These are phyloP conservation scores for Fusarium annulatum DNA, from an alignment of 2,329 filamentous ascomycete genomes.

Conservation along the genomic window DNA sequence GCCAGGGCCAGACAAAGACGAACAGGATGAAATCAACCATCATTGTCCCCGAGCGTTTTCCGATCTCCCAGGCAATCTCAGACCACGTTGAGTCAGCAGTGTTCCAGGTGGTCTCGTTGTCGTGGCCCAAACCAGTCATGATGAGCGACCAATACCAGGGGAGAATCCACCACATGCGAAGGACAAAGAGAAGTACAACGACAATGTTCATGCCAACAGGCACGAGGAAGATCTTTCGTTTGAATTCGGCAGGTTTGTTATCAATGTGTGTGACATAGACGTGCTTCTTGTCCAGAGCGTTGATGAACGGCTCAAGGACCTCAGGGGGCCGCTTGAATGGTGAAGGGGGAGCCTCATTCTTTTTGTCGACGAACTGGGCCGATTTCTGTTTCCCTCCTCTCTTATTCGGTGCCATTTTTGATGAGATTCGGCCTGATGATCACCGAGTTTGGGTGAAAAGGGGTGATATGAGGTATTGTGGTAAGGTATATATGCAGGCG, in stretches of 20 bases:
- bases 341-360: constrained; percentile 58
- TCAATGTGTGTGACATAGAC: constrained; percentile 91
- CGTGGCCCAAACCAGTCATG: constrained; percentile 71
- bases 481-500: constrained; percentile 9
- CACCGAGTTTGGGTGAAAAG: constrained; percentile 1
- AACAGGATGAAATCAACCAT: constrained; percentile 78
- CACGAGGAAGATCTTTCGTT: constrained; percentile 84
- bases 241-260: constrained; percentile 73
- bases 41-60: constrained; percentile 72
- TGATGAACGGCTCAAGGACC: constrained; percentile 73
- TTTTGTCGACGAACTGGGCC: constrained; percentile 39
- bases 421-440: not conserved
- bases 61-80: constrained; percentile 66
- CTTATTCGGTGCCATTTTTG: constrained; percentile 51
- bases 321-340: constrained; percentile 77
- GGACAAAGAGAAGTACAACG: constrained; percentile 72
- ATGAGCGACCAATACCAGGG: constrained; percentile 80
- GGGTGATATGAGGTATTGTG: constrained; percentile 3
- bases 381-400: constrained; percentile 48
- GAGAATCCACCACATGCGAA: constrained; percentile 74
- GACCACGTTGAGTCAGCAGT: constrained; percentile 65
- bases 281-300: constrained; percentile 72
- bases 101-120: constrained; percentile 74
- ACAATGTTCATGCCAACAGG: constrained; percentile 80
- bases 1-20: constrained; percentile 78